These are phyloP conservation scores for Colletotrichum navitas DNA, from an alignment of 2,329 filamentous ascomycete genomes.

Conservation along the genomic window DNA sequence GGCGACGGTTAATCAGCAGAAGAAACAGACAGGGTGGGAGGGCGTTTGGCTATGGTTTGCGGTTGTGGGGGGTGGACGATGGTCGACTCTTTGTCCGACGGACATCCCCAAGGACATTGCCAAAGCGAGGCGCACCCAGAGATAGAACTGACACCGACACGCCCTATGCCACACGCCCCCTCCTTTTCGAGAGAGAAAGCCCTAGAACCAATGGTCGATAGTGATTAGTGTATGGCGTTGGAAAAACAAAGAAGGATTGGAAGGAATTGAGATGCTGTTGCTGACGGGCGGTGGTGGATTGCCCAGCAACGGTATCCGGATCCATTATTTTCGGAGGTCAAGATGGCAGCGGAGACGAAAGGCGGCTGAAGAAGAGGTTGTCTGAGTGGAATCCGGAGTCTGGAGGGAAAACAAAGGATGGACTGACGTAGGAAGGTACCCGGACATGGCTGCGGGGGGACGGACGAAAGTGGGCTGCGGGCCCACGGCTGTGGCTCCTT, in stretches of 20 bases:
- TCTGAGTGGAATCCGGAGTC: constrained; percentile 15
- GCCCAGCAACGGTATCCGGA: neutral
- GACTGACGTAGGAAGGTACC: constrained; percentile 8
- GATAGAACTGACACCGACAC: constrained; percentile 36
- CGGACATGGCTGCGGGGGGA: constrained; percentile 1
- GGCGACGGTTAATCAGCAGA: neutral
- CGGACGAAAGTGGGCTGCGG: constrained; percentile 1
- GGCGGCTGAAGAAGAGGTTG: constrained; percentile 3
- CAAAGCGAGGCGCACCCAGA: constrained; percentile 40
- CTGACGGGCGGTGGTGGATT: neutral
- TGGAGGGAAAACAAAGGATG: neutral
- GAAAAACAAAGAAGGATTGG: neutral
- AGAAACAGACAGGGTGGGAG: constrained; percentile 26
- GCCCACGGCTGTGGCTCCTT: constrained; percentile 6
- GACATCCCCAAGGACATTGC: constrained; percentile 44
- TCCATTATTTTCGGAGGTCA: constrained; percentile 10
- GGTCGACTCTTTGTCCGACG: constrained; percentile 43
- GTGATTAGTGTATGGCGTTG: constrained; percentile 17
- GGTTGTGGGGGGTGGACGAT: constrained; percentile 32
- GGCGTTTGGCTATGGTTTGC: constrained; percentile 1
- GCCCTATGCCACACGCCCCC: constrained; percentile 35
- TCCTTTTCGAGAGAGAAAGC: neutral
- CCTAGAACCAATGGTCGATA: constrained; percentile 7
- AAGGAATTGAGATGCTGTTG: constrained; percentile 7
- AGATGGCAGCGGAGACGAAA: constrained; percentile 17